phyloP scores from a whole-genome alignment of 345 rosid genomes.

The Trapa incisa region DNA sequence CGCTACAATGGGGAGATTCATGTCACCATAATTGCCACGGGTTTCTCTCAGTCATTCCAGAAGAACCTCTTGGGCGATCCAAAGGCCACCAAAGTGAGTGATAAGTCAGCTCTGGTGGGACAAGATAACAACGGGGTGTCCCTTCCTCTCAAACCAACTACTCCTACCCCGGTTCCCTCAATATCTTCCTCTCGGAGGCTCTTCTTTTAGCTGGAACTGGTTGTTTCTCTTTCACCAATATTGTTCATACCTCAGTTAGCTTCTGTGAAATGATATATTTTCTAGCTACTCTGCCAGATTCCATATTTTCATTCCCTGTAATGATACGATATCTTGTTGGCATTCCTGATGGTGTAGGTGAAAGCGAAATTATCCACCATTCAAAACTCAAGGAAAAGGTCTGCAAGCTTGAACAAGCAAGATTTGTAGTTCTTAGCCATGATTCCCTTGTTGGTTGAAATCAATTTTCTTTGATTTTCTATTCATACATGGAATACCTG shows the following conservation, averaged over 20 bases:
- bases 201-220: conserved; percentile 37
- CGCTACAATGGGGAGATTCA: conserved; percentile 93
- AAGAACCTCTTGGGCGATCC: conserved; percentile 72
- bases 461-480: no score
- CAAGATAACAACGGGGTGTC: conserved; percentile 36
- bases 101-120: conserved; percentile 32
- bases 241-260: neutral
- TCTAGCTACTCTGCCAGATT: neutral
- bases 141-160: conserved; percentile 29
- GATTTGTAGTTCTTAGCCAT: no score
- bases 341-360: neutral
- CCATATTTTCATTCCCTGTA: neutral
- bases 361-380: neutral
- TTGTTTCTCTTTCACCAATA: neutral
- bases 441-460: no score
- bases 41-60: conserved; percentile 92
- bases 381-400: no score
- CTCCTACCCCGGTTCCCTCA: conserved; percentile 31
- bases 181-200: conserved; percentile 59
- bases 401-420: no score
- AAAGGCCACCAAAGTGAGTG: conserved; percentile 47
- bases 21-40: conserved; percentile 91
- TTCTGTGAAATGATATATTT: neutral
- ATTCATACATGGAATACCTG: neutral
- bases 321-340: neutral